Evolutionary conservation across 805 yeast genomes (phyloP), one percentile per base, ranked within the genome.

Genomic region (Yarrowia alimentaria): DNA sequence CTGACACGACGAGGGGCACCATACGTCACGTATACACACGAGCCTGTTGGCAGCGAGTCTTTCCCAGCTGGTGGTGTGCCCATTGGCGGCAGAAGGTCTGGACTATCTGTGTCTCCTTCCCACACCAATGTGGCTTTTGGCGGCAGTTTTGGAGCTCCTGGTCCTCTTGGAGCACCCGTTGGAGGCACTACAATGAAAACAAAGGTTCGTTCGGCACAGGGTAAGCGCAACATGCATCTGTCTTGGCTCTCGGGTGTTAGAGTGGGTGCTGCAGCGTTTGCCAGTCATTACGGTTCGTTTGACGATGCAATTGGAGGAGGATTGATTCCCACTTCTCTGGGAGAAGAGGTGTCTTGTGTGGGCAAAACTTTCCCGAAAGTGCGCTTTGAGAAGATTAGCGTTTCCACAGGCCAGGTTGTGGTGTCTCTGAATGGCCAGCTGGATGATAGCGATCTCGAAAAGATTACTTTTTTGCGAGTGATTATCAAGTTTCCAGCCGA

Each of bases 161-260:
- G 33, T 20, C 25, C 25, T n/a, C 25, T 22, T 10, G 25, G 25
- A 22, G 25, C 10, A 22, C n/a, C n/a, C n/a, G 7, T n/a, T 14
- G 11, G 11, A 6, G 12, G 29, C 5, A 30, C 35, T 1, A 21
- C 50, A 1, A 43, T 43, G 50, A 14, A 32, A 3, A 47, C 42
- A 4, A 33, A 28, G n/a, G 43, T 47, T 4, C 26, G 51, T 1
- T 43, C 35, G 6, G 29, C 50, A 4, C 35, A 30, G 16, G 42
- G 42, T 6, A 47, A 47, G 12, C 33, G 42, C 22, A 47, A 47
- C 14, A 33, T 32, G 51, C 95, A 87, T 61, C 68, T 91, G 55
- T 81, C 84, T 56, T 91, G 98, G 98, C 81, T 94, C 29, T 82
- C 96, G 0, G 97, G 98, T 47, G 95, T 91, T 6, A 73, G 89